These are phyloP conservation scores for Naematelia aurantialba DNA, from an alignment of 768 basidiomycete species.

Conservation along the genomic window DNA sequence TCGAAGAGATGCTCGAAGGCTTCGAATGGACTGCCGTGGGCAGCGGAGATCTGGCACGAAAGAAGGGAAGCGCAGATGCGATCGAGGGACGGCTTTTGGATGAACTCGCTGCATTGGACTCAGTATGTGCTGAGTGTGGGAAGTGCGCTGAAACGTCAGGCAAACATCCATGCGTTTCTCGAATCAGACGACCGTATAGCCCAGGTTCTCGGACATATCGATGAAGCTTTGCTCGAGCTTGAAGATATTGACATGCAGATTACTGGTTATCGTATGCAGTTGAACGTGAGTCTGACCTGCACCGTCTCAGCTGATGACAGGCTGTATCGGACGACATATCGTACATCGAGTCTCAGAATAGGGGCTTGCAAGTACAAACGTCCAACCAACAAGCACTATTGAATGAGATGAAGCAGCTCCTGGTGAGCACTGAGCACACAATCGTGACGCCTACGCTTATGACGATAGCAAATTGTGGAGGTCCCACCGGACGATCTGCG, in stretches of 20 bases:
- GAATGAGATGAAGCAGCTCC: conserved; percentile 76
- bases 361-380: conserved; percentile 93
- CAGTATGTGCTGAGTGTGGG: conserved; percentile 57
- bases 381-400: conserved; percentile 87
- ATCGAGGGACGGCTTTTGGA: conserved; percentile 85
- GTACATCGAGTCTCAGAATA: conserved; percentile 92
- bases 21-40: conserved; percentile 86
- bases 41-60: conserved; percentile 50
- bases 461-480: conserved; percentile 79
- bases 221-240: conserved; percentile 80
- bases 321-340: conserved; percentile 91
- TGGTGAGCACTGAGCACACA: conserved; percentile 56
- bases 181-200: conserved; percentile 90
- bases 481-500: conserved; percentile 74
- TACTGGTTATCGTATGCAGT: conserved; percentile 90
- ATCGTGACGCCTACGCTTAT: conserved; percentile 2
- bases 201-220: conserved; percentile 78
- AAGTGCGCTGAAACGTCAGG: conserved; percentile 56
- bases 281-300: conserved; percentile 64
- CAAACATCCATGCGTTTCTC: conserved; percentile 94
- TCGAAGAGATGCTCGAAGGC: conserved; percentile 98
- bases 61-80: conserved; percentile 77
- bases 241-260: conserved; percentile 85
- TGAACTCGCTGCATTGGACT: conserved; percentile 88
- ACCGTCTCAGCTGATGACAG: conserved; percentile 53